Base-by-base conservation (phyloP, 306 rosid genomes). In the Ammopiptanthus mongolicus region DNA sequence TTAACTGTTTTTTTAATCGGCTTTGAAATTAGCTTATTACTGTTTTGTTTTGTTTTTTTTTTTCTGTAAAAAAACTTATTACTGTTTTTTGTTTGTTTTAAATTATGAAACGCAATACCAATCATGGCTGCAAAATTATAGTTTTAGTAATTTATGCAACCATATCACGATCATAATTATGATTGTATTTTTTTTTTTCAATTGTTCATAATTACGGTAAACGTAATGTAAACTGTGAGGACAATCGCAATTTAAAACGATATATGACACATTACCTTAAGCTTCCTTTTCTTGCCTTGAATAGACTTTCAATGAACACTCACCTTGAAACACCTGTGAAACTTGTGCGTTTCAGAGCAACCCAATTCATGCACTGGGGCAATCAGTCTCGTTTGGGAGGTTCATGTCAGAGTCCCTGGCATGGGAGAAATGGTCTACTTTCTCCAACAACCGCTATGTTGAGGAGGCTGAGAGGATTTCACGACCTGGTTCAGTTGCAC, bases 361-460 rank as follows among this genome's bases (percentile, higher is more conserved):
- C 78, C 86, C 92, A 15, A 70, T 83, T 75, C 96, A 90, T 74
- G 87, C 89, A 60, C 89, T 95, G n/a, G 97, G 93, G 78, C 93
- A 95, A 33, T 95, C 98, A 25, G 59, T 95, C 31, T 91, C 98
- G 4, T 91, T 95, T 76, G 98, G 98, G 72, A 91, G 96, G 87
- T 95, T 88, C 78, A 78, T 74, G 90, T 56, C 93, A 7, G 98
- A 95, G 75, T 86, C 96, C 1, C 50, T 90, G 48, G 93, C 86
- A 39, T 95, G 98, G 97, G 98, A 95, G 47, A 95, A 86, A 80
- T 95, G 98, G 98, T 88, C 98, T 1, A 74, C 82, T 14, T 87
- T 95, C 77, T 87, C 97, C 14, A 84, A 86, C 76, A 95, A 95
- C 75, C 97, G 97, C 46, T 92, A 95, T 2, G 98, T 95, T 0